These are phyloP conservation scores for Telopea speciosissima DNA, from an alignment of 177 flowering plant genomes.

Conservation along the genomic window DNA sequence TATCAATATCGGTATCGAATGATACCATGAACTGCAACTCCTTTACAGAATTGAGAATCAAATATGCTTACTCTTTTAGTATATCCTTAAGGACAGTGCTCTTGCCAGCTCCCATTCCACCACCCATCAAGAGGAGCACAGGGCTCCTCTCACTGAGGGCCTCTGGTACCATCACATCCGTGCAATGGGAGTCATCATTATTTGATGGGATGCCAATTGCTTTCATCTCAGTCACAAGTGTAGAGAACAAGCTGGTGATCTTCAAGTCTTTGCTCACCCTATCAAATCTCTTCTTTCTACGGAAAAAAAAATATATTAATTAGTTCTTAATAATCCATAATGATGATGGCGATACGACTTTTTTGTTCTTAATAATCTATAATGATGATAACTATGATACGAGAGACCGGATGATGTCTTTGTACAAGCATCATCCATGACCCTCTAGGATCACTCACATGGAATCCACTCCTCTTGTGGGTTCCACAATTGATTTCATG, in stretches of 20 bases:
- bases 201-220: slow-evolving; percentile 19
- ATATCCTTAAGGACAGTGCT: slow-evolving; percentile 94
- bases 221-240: slow-evolving; percentile 68
- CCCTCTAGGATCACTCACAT: too few relatives aligned
- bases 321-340: too few relatives aligned
- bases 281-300: slow-evolving; percentile 59
- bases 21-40: neutral
- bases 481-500: too few relatives aligned
- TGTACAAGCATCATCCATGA: too few relatives aligned
- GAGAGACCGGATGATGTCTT: too few relatives aligned
- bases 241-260: slow-evolving; percentile 61
- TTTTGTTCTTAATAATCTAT: too few relatives aligned
- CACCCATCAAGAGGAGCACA: slow-evolving; percentile 92
- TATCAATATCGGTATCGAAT: too few relatives aligned
- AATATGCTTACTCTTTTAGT: slow-evolving; percentile 53
- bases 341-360: too few relatives aligned
- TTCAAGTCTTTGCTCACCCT: slow-evolving; percentile 55
- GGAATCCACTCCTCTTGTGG: too few relatives aligned
- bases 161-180: slow-evolving; percentile 70
- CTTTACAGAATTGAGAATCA: neutral
- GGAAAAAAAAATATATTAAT: too few relatives aligned
- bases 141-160: slow-evolving; percentile 77
- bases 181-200: slow-evolving; percentile 35
- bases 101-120: slow-evolving; percentile 99
- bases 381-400: too few relatives aligned